Base-by-base conservation (phyloP, 192 early-diverging fungal genomes). In the Coemansia sp. region DNA sequence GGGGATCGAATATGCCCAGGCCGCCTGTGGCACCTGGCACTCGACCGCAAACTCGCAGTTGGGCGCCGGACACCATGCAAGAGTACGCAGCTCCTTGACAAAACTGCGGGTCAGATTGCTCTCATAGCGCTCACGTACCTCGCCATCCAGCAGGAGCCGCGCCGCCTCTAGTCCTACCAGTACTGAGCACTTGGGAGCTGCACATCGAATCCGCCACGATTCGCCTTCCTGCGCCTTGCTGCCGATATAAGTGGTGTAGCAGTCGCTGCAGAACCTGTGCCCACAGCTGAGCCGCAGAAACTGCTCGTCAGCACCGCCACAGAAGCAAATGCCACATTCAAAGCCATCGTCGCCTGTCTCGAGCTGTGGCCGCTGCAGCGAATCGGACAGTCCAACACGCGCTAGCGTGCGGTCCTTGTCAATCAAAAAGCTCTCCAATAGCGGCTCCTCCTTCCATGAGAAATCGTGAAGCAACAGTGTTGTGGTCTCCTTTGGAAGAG, bases 11-110 rank as follows among this genome's bases (percentile, higher is more conserved):
- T 77, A 83, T 2, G 60, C 72, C 41, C 93, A 84, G 19, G 89
- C 84, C 22, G 90, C 81, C 37, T 75, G 75, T 1, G 89, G 85
- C 4, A 95, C 86, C 56, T 88, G 84, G 73, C 96, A 99, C 72
- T 98, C 92, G 48, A 99, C 70, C 12, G 92, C 95, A 72, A 91
- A 93, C 73, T 93, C 91, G 78, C 97, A 99, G 69, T 94, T 92
- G 17, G 95, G 95, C 15, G 90, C 92, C 23, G 96, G 95, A 61
- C 97, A 99, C 96, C 96, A 99, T 43, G 87, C 76, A 27, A 96
- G 73, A 47, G 81, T 85, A 51, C 86, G 82, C 49, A 86, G 85
- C 72, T 98, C 96, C 64, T 94, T 93, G 17, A 99, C 95, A 83
- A 90, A 99, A 10, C 91, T 92, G 52, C 94, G 87, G 25, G 95